These are phyloP conservation scores for Ottelia alismoides DNA, from an alignment of 106 monocot genomes.

Conservation along the genomic window DNA sequence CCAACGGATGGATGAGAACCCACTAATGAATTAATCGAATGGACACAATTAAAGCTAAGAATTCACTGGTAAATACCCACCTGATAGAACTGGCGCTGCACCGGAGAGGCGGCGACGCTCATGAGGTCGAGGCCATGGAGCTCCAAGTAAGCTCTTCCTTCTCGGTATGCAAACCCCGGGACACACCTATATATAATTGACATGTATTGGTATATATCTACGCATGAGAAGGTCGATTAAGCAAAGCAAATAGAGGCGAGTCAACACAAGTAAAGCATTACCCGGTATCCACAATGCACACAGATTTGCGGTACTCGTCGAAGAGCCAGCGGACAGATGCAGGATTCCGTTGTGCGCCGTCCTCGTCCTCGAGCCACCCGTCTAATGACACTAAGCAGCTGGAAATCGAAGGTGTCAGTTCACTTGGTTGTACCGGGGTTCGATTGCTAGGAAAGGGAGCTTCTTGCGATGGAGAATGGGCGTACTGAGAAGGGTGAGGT, in stretches of 20 bases:
- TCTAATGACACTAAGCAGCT: too few species aligned
- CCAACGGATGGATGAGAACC: not conserved
- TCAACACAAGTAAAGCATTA: not conserved
- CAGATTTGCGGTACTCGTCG: constrained; percentile 30
- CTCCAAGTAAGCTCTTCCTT: constrained; percentile 26
- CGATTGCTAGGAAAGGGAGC: too few species aligned
- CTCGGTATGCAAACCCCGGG: constrained; percentile 50
- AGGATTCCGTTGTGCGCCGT: constrained; percentile 11
- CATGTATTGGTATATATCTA: not conserved
- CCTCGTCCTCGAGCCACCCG: constrained; percentile 35
- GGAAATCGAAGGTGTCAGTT: too few species aligned
- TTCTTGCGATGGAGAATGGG: too few species aligned
- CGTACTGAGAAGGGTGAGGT: constrained; percentile 39
- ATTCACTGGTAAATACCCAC: too few species aligned
- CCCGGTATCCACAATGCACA: constrained; percentile 29
- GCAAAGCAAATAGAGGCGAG: too few species aligned
- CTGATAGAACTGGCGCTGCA: constrained; percentile 61
- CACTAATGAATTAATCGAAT: not conserved
- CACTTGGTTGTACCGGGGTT: too few species aligned
- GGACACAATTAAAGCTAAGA: not conserved
- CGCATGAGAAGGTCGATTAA: not conserved
- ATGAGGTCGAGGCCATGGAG: constrained; percentile 13
- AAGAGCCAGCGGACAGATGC: constrained; percentile 19
- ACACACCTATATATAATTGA: constrained; percentile 20
- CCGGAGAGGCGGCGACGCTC: constrained; percentile 15